These are phyloP conservation scores for Bipolaris victoriae DNA, from an alignment of 2,329 filamentous ascomycete genomes.

Conservation along the genomic window DNA sequence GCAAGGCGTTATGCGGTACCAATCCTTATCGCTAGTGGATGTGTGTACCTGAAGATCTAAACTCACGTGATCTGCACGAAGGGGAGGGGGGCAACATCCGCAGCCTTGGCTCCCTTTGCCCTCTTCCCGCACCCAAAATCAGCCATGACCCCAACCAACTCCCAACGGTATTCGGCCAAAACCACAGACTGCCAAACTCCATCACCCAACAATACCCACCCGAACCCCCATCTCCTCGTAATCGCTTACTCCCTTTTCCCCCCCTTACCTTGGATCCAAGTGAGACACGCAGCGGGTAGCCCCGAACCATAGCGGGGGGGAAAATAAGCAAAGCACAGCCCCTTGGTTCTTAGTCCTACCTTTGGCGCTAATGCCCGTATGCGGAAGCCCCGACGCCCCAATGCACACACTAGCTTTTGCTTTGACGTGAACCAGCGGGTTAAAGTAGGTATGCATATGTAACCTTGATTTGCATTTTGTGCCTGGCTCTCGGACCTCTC, in stretches of 20 bases:
- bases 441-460: neutral
- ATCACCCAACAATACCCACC: neutral
- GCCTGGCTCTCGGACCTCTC: too few species aligned
- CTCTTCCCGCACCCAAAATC: too few species aligned
- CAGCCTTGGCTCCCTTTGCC: neutral
- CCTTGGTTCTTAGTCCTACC: neutral
- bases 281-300: neutral
- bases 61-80: neutral
- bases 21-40: neutral
- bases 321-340: neutral
- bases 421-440: neutral
- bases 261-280: neutral
- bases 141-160: too few species aligned
- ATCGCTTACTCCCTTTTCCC: neutral
- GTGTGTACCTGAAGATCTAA: neutral
- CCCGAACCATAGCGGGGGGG: neutral
- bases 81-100: neutral
- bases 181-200: neutral
- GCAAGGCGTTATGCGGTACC: neutral
- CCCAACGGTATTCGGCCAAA: neutral
- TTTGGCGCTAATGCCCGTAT: neutral
- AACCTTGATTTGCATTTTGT: neutral
- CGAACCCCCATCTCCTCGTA: neutral
- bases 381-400: neutral
- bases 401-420: neutral